Conservation (phyloP, 2,329 filamentous ascomycete species). For the Trichophyton mentagrophytes region DNA sequence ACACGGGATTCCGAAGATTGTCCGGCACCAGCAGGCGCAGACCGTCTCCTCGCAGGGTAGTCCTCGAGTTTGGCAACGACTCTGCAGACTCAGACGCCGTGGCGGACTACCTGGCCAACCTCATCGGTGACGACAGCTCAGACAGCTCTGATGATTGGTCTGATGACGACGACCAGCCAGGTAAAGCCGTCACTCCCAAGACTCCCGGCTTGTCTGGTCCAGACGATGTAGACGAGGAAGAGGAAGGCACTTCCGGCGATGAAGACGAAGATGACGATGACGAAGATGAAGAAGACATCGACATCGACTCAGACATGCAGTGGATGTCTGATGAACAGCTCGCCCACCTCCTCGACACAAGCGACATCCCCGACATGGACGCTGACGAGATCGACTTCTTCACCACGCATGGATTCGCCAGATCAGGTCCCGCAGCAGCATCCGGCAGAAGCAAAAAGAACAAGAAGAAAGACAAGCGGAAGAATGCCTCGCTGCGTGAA, state of each 20-base stretch:
- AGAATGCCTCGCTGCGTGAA: background rate
- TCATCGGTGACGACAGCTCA: slow-evolving; percentile 10
- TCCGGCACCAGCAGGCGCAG: background rate
- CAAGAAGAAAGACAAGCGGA: background rate
- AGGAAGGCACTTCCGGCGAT: background rate
- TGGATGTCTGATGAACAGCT: slow-evolving; percentile 48
- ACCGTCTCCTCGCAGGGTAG: background rate
- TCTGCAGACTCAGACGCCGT: slow-evolving; percentile 13
- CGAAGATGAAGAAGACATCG: slow-evolving; percentile 20
- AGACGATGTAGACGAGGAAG: background rate
- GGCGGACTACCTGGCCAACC: slow-evolving; percentile 31
- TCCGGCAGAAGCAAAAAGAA: background rate
- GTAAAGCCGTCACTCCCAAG: background rate
- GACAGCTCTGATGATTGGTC: background rate
- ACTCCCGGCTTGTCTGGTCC: background rate
- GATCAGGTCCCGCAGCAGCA: background rate
- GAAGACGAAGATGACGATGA: slow-evolving; percentile 21
- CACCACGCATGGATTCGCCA: slow-evolving; percentile 19
- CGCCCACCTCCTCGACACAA: slow-evolving; percentile 48
- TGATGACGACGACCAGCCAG: slow-evolving; percentile 12
- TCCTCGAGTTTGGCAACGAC: background rate
- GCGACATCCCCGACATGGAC: slow-evolving; percentile 51
- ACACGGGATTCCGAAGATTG: background rate
- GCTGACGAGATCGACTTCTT: slow-evolving; percentile 48
- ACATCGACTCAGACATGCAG: slow-evolving; percentile 22